Base-by-base conservation (phyloP, 495 filamentous ascomycete genomes). In the Venustampulla echinocandica region DNA sequence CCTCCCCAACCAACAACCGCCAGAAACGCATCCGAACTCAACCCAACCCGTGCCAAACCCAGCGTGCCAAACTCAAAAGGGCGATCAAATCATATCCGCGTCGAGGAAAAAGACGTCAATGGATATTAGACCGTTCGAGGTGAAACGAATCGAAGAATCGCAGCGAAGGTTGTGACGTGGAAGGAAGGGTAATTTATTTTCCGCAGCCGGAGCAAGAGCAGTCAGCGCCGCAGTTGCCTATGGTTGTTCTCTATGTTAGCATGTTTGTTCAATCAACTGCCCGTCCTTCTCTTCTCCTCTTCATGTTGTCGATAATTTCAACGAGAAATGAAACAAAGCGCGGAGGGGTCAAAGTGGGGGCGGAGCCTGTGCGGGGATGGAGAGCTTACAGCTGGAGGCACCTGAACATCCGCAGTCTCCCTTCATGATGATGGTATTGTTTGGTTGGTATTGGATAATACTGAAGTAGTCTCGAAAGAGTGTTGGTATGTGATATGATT, bases 351-450 rank as follows among this genome's bases (percentile, higher is more conserved):
- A 18, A 38, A 7, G 27, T 7, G 27, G 27, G 27, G 27, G 27
- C 7, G n/a, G n/a, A 30, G n/a, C n/a, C n/a, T n/a, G n/a, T n/a
- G n/a, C n/a, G n/a, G n/a, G 9, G 37, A 33, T 15, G 37, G 37
- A 27, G 17, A 15, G 18, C 46, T 41, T 41, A 48, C 46, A 48
- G 46, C 46, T 48, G n/a, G 46, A 48, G 27, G 36, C 13, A 23
- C 46, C 46, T 24, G 46, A 48, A 37, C 46, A 48, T 48, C 46
- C 46, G 37, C 46, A 48, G n/a, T 48, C 46, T 32, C 46, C 46
- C 46, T 48, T 48, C 46, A 48, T 48, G 15, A 42, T 48, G 46
- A 42, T 21, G 35, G 46, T 48, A 13, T 47, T 47, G 33, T 7
- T 24, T 5, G 44, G 32, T 47, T 39, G 33, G 32, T 19, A 14